Evolutionary conservation across 1,284 basidiomycete genomes (phyloP).

Genomic region (Microstroma glucosiphilum): DNA sequence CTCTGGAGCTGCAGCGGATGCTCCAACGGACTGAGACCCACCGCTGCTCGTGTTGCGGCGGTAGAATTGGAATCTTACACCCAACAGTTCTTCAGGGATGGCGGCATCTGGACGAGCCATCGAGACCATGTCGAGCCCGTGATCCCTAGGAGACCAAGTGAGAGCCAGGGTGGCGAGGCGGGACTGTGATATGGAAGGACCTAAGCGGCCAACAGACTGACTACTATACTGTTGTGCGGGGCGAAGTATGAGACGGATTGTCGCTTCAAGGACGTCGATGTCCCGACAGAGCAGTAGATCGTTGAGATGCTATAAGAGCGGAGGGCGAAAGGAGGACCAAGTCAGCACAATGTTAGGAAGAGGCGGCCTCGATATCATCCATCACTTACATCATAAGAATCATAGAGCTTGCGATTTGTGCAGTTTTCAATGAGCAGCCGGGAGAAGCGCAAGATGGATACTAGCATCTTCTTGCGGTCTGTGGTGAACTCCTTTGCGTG

Average conservation of each 20-base stretch:
- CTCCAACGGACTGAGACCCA: not conserved
- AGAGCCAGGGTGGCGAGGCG: slow-evolving; percentile 41
- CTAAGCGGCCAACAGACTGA: slow-evolving; percentile 27
- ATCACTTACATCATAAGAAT: slow-evolving; percentile 82
- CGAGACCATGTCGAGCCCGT: slow-evolving; percentile 52
- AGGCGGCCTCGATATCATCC: slow-evolving; percentile 3
- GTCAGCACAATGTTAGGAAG: slow-evolving; percentile 5
- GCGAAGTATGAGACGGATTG: slow-evolving; percentile 78
- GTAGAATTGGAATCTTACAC: slow-evolving; percentile 54
- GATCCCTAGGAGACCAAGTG: slow-evolving; percentile 42
- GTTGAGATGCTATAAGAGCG: slow-evolving; percentile 67
- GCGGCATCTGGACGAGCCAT: slow-evolving; percentile 46
- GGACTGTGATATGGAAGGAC: slow-evolving; percentile 34
- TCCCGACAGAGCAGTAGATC: slow-evolving; percentile 81
- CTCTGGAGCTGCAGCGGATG: not conserved
- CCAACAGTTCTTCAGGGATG: slow-evolving; percentile 44
- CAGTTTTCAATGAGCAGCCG: slow-evolving; percentile 90
- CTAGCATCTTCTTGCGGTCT: slow-evolving; percentile 66
- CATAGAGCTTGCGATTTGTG: slow-evolving; percentile 93
- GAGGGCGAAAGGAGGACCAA: slow-evolving; percentile 11
- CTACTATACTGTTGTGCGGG: slow-evolving; percentile 87
- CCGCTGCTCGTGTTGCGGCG: slow-evolving; percentile 21
- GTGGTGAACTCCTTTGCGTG: slow-evolving; percentile 72
- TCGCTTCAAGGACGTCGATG: slow-evolving; percentile 75
- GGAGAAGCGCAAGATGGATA: slow-evolving; percentile 80